A percentile compares a stretch with the other conserved stretches of the same genome.
Evolutionary conservation across 2,329 filamentous ascomycete species (phyloP).

Genomic region (Epichloe aotearoae): DNA sequence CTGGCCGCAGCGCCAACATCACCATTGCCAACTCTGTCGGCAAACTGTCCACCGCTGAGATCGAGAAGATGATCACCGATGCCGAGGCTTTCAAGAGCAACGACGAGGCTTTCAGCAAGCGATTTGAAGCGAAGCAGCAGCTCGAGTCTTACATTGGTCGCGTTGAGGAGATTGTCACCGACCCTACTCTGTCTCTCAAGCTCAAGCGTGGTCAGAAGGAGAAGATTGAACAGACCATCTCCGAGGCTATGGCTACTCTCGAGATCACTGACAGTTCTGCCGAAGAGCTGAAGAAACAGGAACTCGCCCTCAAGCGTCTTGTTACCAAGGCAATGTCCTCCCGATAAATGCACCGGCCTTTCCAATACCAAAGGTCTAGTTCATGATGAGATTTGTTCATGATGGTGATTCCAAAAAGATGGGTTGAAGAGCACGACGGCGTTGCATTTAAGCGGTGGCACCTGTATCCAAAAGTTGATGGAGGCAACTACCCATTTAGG

Average conservation of each 20-base stretch:
- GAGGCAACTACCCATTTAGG: conserved; percentile 1
- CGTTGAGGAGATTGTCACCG: conserved; percentile 96
- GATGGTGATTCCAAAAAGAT: conserved; percentile 3
- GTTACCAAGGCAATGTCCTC: conserved; percentile 98
- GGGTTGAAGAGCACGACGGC: conserved; percentile 2
- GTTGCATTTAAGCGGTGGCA: conserved; percentile 5
- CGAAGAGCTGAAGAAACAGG: conserved; percentile 99
- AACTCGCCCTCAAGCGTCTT: conserved; percentile 91
- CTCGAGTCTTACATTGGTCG: conserved; percentile 98
- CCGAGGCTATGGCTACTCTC: conserved; percentile 93
- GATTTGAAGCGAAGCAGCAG: conserved; percentile 97
- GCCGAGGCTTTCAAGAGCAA: conserved; percentile 97
- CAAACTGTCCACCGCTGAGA: conserved; percentile 88
- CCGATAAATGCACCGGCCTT: conserved; percentile 43
- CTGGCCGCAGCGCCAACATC: conserved; percentile 95
- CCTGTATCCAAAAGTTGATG: conserved; percentile 4
- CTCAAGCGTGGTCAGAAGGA: conserved; percentile 99
- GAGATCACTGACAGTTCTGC: conserved; percentile 85
- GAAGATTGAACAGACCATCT: conserved; percentile 95
- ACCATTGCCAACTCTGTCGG: conserved; percentile 99
- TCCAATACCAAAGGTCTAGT: not conserved
- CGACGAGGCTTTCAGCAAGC: conserved; percentile 98
- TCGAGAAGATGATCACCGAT: conserved; percentile 95
- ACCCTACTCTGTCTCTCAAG: conserved; percentile 91
- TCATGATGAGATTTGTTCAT: not conserved